Base-by-base conservation (phyloP, 495 filamentous ascomycete species). In the Cudoniella acicularis region DNA sequence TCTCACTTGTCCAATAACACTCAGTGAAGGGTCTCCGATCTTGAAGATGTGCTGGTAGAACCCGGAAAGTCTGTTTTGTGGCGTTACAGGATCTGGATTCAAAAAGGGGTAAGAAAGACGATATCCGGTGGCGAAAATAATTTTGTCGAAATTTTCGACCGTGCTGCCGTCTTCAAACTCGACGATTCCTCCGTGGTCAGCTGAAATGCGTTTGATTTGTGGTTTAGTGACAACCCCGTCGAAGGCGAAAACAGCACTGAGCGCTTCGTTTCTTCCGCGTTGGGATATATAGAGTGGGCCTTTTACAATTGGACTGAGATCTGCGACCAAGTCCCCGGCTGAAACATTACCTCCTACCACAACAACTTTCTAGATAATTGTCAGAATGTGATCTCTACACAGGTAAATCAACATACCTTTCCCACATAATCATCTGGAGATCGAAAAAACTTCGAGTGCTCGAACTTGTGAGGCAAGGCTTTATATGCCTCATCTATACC, bases 361-460 rank as follows among this genome's bases (percentile, higher is more conserved):
- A 16, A 96, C 70, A 20, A 64, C 58, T 56, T 66, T 25, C 54
- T 78, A 77, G 10, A 42, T 24, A 21, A 18, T 2, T 50, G 20
- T 10, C n/a, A 24, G 36, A 55, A n/a, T n/a, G 16, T 54, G 20
- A 60, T 52, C 52, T 60, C 55, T 22, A 23, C 50, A 4, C 22
- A n/a, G n/a, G n/a, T n/a, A n/a, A n/a, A n/a, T n/a, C n/a, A n/a
- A n/a, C n/a, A n/a, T n/a, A n/a, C n/a, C n/a, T n/a, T n/a, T n/a
- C n/a, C n/a, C 4, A 36, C 69, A 65, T 84, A 94, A 0, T 71
- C 55, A 10, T 79, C 77, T 1, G 87, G 76, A 0, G 52, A 74
- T 43, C 90, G 80, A 67, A 88, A 96, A 30, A 80, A 77, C 63
- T 92, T 96, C 11, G 90, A 89, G 68, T 97, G 92, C 0, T 80